These are phyloP conservation scores for Colletotrichum chlorophyti DNA, from an alignment of 2,329 filamentous ascomycete species.

Conservation along the genomic window DNA sequence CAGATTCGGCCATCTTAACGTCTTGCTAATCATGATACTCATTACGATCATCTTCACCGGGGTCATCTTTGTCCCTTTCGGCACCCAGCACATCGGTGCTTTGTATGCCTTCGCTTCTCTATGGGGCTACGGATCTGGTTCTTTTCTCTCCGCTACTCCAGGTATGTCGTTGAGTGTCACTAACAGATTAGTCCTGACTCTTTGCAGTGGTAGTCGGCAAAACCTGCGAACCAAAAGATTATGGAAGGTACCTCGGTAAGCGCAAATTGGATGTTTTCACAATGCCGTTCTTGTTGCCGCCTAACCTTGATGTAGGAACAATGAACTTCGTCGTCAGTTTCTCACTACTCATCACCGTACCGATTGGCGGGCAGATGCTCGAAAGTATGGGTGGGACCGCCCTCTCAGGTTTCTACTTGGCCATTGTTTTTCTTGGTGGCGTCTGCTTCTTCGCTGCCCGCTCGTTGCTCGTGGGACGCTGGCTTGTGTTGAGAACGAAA, in stretches of 20 bases:
- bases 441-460: conserved; percentile 39
- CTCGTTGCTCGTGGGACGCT: conserved; percentile 7
- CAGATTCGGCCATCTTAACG: conserved; percentile 52
- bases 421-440: conserved; percentile 44
- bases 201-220: conserved; percentile 50
- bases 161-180: conserved; percentile 24
- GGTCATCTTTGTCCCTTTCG: conserved; percentile 52
- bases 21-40: conserved; percentile 43
- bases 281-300: too few species aligned
- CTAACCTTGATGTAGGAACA: conserved; percentile 45
- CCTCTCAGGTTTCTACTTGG: conserved; percentile 53
- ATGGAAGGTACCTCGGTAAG: conserved; percentile 48
- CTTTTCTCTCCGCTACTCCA: conserved; percentile 49
- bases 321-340: conserved; percentile 54
- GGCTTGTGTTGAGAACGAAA: conserved; percentile 14
- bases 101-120: conserved; percentile 52
- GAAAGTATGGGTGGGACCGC: conserved; percentile 50
- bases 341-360: conserved; percentile 51
- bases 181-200: neutral
- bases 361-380: conserved; percentile 52
- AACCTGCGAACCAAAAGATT: conserved; percentile 52
- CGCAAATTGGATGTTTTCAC: neutral
- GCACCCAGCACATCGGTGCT: conserved; percentile 42
- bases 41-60: conserved; percentile 48
- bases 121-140: conserved; percentile 56